Evolutionary conservation across 83 land plant genomes (phyloP), one percentile per base, ranked within the genome.

Genomic region (Larix sibirica): DNA sequence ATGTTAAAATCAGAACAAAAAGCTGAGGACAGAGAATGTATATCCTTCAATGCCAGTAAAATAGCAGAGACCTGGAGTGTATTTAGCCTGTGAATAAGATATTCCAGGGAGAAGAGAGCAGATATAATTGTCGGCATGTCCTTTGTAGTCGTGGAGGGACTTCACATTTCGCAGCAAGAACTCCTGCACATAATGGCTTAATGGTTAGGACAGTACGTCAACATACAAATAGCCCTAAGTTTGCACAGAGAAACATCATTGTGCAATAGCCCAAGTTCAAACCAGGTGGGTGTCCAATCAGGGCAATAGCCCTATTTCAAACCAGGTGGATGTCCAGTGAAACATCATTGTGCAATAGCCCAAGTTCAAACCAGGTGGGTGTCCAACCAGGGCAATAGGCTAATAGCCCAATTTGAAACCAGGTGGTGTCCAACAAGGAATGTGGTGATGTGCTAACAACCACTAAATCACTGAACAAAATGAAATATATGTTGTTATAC

Each of bases 31-130:
- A 38, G 50, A 21, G 26, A 23, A 70, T 40, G 12, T 33, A 33
- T 33, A 33, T 33, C 36, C 36, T 33, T 33, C 36, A 33, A 33
- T 33, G 36, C 36, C 36, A 1, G 40, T 6, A 0, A 5, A 3
- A 1, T 6, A 28, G 36, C 9, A 18, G 21, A 0, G 4, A 90
- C 97, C 97, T 83, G 93, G 93, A 6, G 97, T 92, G 84, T 88
- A 88, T 71, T 89, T 83, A 36, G 90, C 12, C 62, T 89, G 85
- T 21, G 92, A 87, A 42, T 33, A 79, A 0, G 94, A 62, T 5
- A 87, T 78, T 8, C 64, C 50, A 0, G 86, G 86, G 44, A 81
- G 42, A 50, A 69, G 70, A 4, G 59, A 69, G 44, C 86, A 84
- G 54, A 84, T 56, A 36, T 44, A 84, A 18, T 44, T 67, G 70